phyloP scores from a whole-genome alignment of 2,329 filamentous ascomycete genomes.

The Amauroascus verrucosus region DNA sequence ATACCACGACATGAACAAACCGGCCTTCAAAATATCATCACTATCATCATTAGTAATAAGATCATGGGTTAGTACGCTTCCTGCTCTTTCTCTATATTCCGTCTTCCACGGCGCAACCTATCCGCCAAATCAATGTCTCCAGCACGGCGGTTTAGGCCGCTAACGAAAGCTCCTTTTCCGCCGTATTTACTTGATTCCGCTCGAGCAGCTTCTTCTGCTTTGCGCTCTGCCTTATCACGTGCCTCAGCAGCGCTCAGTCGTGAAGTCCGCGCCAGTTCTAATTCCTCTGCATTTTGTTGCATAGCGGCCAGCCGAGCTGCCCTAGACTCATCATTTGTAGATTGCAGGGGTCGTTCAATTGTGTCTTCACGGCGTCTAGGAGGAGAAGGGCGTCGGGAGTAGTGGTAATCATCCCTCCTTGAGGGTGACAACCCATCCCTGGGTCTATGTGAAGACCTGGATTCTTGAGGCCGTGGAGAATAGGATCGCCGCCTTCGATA shows the following conservation, averaged over 20 bases:
- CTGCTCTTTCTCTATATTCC: constrained; percentile 27
- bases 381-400: constrained; percentile 18
- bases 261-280: constrained; percentile 57
- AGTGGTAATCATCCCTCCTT: constrained; percentile 22
- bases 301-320: constrained; percentile 59
- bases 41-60: background rate
- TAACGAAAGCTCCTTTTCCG: constrained; percentile 55
- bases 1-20: background rate
- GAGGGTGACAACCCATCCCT: constrained; percentile 26
- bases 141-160: constrained; percentile 50
- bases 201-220: constrained; percentile 56
- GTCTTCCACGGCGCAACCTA: constrained; percentile 31
- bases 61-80: constrained; percentile 30
- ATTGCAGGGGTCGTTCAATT: constrained; percentile 13
- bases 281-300: constrained; percentile 57
- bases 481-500: constrained; percentile 19
- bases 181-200: constrained; percentile 51
- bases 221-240: constrained; percentile 51
- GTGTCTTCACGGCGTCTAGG: constrained; percentile 8
- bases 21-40: background rate
- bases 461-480: constrained; percentile 18
- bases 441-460: constrained; percentile 32
- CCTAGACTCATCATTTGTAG: constrained; percentile 38
- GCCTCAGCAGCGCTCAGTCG: constrained; percentile 56
- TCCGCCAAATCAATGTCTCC: constrained; percentile 36